Conservation (phyloP, 768 basidiomycete species). For the Lepiota venenata region DNA sequence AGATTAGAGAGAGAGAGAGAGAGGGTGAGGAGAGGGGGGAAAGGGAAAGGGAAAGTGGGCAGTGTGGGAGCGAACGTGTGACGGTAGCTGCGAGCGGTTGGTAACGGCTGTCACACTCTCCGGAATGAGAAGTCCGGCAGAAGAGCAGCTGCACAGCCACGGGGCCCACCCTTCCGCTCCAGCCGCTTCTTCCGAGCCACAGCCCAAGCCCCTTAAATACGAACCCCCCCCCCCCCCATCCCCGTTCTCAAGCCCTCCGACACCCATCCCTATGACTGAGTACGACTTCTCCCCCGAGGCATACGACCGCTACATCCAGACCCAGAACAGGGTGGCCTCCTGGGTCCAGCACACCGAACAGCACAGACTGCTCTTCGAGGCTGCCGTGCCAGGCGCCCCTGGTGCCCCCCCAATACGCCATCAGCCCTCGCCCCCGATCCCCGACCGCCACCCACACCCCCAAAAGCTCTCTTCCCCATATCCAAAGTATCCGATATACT, state of each 20-base stretch:
- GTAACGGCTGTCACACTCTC: neutral
- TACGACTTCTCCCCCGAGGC: conserved; percentile 62
- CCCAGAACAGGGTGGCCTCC: conserved; percentile 43
- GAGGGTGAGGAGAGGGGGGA: neutral
- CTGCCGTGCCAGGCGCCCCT: conserved; percentile 16
- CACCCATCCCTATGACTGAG: conserved; percentile 43
- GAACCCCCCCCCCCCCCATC: neutral
- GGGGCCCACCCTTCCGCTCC: no score
- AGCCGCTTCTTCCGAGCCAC: neutral
- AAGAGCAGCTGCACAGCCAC: conserved; percentile 1
- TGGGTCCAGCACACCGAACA: conserved; percentile 50
- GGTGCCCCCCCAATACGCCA: conserved; percentile 9
- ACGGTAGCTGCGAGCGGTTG: neutral
- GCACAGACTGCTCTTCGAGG: conserved; percentile 28
- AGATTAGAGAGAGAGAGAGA: neutral
- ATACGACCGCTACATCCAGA: conserved; percentile 40
- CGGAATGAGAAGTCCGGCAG: neutral
- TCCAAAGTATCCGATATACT: conserved; percentile 4
- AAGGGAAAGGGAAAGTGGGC: neutral
- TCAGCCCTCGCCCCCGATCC: conserved; percentile 11
- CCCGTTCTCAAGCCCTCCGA: no score
- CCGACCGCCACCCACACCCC: conserved; percentile 14
- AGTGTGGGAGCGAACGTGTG: neutral
- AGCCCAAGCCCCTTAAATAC: conserved; percentile 2
- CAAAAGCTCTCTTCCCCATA: neutral